Base-by-base conservation (phyloP, 192 early-diverging fungal species). In the Gaertneriomyces semiglobifer region DNA sequence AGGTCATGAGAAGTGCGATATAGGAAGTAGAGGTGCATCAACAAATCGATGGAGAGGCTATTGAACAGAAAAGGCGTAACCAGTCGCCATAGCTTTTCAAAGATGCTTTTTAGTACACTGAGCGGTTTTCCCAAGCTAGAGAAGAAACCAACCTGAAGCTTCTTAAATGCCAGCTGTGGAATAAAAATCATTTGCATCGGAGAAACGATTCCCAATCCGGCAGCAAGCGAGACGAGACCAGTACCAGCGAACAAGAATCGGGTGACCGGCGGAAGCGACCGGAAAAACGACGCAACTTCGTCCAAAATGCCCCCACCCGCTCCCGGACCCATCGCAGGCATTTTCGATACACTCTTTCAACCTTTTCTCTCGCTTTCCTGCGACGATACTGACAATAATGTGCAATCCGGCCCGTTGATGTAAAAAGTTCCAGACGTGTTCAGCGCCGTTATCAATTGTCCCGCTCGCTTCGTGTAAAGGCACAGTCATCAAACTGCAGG, bases 1-100 rank as follows among this genome's bases (percentile, higher is more conserved):
- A 96, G 77, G 7, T 88, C 80, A 1, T 64, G 60, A 16, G 90
- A 90, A 74, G 89, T 81, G 58, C 76, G 81, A 76, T 86, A 90
- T 25, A 93, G 56, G 66, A 92, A 90, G 69, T 90, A 88, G 41
- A 93, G 69, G 59, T 83, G 78, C 61, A 93, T 84, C 16, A 87
- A 59, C 62, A 84, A 82, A 40, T 74, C 67, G 62, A 93, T 74
- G 40, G 71, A 65, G 12, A 93, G 58, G 7, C 60, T 65, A 4
- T 81, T 70, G 14, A 74, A 56, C 58, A 95, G 74, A 60, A 90
- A 90, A 16, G 78, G 62, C 5, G 93, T 91, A 4, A 89, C 72
- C 12, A 92, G 68, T 18, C 93, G 83, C 88, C 92, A 93, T 25
- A 89, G 46, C 86, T 91, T 75, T 48, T 54, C 10, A 7, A 10